Evolutionary conservation across 1,284 basidiomycete species (phyloP), one percentile per base, ranked within the genome.

Genomic region (Apiotrichum laibachii): DNA sequence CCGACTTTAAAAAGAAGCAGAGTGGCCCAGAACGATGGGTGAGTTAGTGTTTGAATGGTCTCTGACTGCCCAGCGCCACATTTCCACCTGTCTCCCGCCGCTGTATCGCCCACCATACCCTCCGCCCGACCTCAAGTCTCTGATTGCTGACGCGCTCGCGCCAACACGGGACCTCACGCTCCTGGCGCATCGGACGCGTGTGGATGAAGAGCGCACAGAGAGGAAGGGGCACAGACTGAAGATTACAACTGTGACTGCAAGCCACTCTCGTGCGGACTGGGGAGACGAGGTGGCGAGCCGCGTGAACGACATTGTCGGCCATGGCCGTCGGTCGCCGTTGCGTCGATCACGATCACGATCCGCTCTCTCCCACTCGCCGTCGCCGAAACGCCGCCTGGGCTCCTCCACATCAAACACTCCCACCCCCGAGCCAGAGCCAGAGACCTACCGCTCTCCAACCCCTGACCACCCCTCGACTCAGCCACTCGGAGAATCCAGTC

Each of bases 1-100:
- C 50, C 9, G 42, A 61, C 4, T 70, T 64, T 39, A 72, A 69
- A 57, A 68, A 70, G 59, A 59, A 37, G 16, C 65, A 75, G n/a
- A 70, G 63, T 22, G 74, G 75, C 7, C 60, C 65, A 7, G 64
- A 65, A 1, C 59, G 70, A 65, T 76, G 75, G 75, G 75, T 75
- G 46, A 53, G 73, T 67, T n/a, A 0, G 1, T 19, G n/a, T 18
- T n/a, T 10, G n/a, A 22, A n/a, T 10, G 37, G 2, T 11, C 10
- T 8, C 48, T 50, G n/a, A 50, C 34, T 10, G 5, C 33, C 12
- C 56, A 76, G 75, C 49, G 65, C 42, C 75, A 76, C 53, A 71
- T 73, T 18, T 70, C 73, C 5, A 69, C 61, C 3, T 76, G 75
- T 51, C 53, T 71, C 8, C 70, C 75, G 31, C 70, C 72, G 2